phyloP scores from a whole-genome alignment of 495 filamentous ascomycete species.

The Neurospora discreta region DNA sequence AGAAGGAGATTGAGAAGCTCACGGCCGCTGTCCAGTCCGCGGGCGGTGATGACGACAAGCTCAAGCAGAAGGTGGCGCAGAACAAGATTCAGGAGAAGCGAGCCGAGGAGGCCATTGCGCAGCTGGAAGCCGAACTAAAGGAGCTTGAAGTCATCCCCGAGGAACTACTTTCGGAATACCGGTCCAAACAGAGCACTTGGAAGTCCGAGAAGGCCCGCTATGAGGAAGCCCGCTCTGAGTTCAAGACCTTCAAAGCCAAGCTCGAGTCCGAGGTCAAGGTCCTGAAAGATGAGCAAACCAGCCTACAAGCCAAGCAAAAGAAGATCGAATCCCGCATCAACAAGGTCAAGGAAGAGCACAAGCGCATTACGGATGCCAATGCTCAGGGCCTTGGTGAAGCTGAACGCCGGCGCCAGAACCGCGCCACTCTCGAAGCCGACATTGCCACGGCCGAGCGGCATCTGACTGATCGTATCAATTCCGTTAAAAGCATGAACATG shows the following conservation, averaged over 20 bases:
- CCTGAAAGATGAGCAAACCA: constrained; percentile 54
- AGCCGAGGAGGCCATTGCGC: constrained; percentile 61
- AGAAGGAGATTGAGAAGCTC: constrained; percentile 72
- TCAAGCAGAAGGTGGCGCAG: constrained; percentile 65
- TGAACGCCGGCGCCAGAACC: constrained; percentile 59
- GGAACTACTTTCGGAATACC: constrained; percentile 50
- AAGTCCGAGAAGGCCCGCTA: constrained; percentile 52
- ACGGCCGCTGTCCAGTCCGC: constrained; percentile 55
- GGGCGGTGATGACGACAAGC: constrained; percentile 70
- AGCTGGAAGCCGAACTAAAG: constrained; percentile 53
- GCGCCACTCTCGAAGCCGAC: constrained; percentile 53
- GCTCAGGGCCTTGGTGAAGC: constrained; percentile 62
- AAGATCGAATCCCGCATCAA: constrained; percentile 63
- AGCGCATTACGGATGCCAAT: constrained; percentile 66
- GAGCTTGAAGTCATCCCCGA: constrained; percentile 57
- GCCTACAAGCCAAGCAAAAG: constrained; percentile 64
- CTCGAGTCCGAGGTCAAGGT: constrained; percentile 52
- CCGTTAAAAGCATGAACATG: constrained; percentile 24
- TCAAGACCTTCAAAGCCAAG: constrained; percentile 50
- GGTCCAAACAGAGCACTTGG: constrained; percentile 48
- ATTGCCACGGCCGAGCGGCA: constrained; percentile 45
- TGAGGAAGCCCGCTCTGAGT: constrained; percentile 45
- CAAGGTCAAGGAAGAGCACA: constrained; percentile 68
- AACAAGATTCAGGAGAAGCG: constrained; percentile 68
- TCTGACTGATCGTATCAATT: constrained; percentile 26